Evolutionary conservation across 371 early-diverging fungal genomes (phyloP).

Genomic region (Vairimorpha ceranae): DNA sequence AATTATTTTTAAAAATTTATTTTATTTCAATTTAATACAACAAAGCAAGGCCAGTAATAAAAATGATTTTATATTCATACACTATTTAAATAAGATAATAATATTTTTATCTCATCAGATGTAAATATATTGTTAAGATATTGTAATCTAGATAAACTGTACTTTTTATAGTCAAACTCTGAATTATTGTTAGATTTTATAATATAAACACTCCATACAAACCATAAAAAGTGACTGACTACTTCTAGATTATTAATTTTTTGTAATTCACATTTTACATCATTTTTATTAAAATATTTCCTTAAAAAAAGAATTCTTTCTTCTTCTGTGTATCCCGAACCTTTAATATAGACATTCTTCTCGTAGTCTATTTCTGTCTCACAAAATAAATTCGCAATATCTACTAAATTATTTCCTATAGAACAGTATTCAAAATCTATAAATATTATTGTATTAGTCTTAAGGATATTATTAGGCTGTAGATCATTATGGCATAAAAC

Average conservation of each 20-base stretch:
- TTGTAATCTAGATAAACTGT: neutral
- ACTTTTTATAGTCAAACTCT: neutral
- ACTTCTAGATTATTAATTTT: slow-evolving; percentile 2
- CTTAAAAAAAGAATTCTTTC: slow-evolving; percentile 16
- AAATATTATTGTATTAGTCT: neutral
- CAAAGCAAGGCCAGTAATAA: too few relatives aligned
- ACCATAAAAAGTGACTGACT: slow-evolving; percentile 36
- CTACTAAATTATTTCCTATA: slow-evolving; percentile 9
- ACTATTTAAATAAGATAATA: too few relatives aligned
- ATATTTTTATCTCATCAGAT: too few relatives aligned
- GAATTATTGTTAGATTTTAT: neutral
- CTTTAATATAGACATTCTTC: neutral
- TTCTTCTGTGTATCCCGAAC: neutral
- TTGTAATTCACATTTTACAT: neutral
- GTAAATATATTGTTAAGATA: too few relatives aligned
- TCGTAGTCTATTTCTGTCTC: slow-evolving; percentile 16
- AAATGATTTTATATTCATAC: too few relatives aligned
- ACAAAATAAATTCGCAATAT: slow-evolving; percentile 45
- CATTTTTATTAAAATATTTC: slow-evolving; percentile 7
- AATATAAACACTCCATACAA: slow-evolving; percentile 14
- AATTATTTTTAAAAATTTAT: too few relatives aligned
- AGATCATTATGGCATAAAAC: slow-evolving; percentile 35
- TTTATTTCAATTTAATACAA: too few relatives aligned
- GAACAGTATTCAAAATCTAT: slow-evolving; percentile 36
- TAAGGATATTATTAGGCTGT: slow-evolving; percentile 32